Conservation (phyloP, 1,284 basidiomycete genomes). For the Fomitopsis schrenkii region DNA sequence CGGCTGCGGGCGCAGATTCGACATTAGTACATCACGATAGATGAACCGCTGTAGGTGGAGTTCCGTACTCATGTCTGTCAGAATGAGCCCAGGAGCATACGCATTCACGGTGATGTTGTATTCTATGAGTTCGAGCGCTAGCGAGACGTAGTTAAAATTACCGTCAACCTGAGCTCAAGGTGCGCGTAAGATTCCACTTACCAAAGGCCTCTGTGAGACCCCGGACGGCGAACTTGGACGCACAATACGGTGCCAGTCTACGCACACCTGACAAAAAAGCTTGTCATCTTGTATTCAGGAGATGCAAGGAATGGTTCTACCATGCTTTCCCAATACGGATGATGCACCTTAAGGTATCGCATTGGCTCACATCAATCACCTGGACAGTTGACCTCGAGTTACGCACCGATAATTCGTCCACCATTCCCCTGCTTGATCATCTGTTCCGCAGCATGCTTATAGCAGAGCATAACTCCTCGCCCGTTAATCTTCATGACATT, state of each 20-base stretch:
- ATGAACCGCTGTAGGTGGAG: background rate
- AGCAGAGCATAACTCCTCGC: constrained; percentile 28
- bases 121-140: background rate
- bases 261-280: background rate
- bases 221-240: constrained; percentile 25
- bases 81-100: background rate
- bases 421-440: constrained; percentile 24
- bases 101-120: constrained; percentile 4
- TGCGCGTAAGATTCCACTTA: background rate
- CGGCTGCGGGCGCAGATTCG: background rate
- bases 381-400: background rate
- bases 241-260: constrained; percentile 8
- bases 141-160: background rate
- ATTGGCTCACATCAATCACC: background rate
- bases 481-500: constrained; percentile 25
- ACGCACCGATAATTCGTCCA: constrained; percentile 28
- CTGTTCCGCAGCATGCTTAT: constrained; percentile 27
- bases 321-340: constrained; percentile 21
- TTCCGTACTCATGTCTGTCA: background rate
- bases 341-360: constrained; percentile 12
- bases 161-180: background rate
- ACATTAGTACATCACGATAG: background rate
- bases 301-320: constrained; percentile 3
- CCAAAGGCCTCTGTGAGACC: constrained; percentile 18
- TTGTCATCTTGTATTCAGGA: background rate